These are phyloP conservation scores for Raffaelea deltoideospora DNA, from an alignment of 2,329 filamentous ascomycete genomes.

Conservation along the genomic window DNA sequence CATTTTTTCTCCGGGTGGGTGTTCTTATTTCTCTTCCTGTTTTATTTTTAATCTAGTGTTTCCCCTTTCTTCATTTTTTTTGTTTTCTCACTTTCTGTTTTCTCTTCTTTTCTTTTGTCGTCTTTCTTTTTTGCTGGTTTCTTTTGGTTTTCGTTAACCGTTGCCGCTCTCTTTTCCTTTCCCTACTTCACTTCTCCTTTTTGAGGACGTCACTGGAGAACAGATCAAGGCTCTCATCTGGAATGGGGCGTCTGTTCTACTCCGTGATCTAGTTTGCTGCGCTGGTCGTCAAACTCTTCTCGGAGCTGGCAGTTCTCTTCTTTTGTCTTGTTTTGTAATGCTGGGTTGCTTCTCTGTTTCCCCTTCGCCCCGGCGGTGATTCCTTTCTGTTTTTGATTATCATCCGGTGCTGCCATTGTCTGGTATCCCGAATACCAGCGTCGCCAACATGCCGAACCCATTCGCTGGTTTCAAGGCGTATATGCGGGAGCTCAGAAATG, in stretches of 20 bases:
- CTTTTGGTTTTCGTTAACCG: neutral
- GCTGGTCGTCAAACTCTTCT: conserved; percentile 3
- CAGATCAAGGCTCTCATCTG: neutral
- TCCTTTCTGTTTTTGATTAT: neutral
- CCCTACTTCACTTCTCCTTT: neutral
- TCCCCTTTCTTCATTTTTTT: neutral
- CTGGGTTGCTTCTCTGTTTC: neutral
- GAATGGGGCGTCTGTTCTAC: conserved; percentile 5
- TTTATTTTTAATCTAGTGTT: neutral
- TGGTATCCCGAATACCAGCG: neutral
- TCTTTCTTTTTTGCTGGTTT: neutral
- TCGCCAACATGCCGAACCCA: conserved; percentile 2
- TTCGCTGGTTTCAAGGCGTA: conserved; percentile 5
- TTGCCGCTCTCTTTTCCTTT: neutral
- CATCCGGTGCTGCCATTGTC: neutral
- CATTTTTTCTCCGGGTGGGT: neutral
- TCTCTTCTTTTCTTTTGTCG: neutral
- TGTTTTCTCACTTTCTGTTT: neutral
- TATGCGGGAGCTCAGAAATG: conserved; percentile 7
- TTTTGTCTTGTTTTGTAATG: neutral
- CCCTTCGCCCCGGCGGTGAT: neutral
- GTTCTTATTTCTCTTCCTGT: neutral
- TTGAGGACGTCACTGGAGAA: conserved; percentile 1
- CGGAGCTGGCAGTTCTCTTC: neutral
- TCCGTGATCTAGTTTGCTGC: conserved; percentile 1